Base-by-base conservation (phyloP, 2,329 filamentous ascomycete genomes). In the Achaetomium macrosporum region DNA sequence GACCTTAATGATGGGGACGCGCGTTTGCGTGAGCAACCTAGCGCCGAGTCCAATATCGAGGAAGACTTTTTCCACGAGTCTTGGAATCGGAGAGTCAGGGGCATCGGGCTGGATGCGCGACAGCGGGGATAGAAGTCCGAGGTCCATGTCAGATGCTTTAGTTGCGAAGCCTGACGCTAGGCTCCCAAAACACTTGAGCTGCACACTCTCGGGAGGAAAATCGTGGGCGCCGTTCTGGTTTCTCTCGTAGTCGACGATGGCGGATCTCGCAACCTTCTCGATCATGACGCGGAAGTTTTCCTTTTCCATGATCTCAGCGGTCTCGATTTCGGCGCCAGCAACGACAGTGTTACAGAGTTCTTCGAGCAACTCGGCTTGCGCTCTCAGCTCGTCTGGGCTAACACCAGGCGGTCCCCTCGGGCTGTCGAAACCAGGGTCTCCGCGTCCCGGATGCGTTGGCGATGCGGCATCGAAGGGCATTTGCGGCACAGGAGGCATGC, bases 141-240 rank as follows among this genome's bases (percentile, higher is more conserved):
- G 78, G 68, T 96, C 91, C 85, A 96, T 90, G 63, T 96, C 90
- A 1, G 90, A 92, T n/a, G 83, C 82, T 62, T 87, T 87, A 11
- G 88, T 90, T 3, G 88, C 91, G 69, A 95, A 95, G 0, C 90
- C 90, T 12, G 90, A 91, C 17, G 82, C 81, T 43, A 95, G 75
- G 65, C 90, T 95, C 5, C 90, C 90, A 64, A 93, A 95, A 63
- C 85, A 89, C 61, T 82, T 82, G 13, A 95, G 73, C 49, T 82
- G 75, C n/a, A 92, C 78, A 47, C 78, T 79, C 10, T 71, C 64
- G 20, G 76, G 64, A 15, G 76, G 70, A 52, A 87, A 83, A 9
- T 77, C 69, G 0, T 57, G 54, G 5, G 69, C 58, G 16, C 70
- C 65, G 29, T 69, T 71, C 2, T 63, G 59, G n/a, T 69, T 64